Conservation (phyloP, 1,284 basidiomycete species). For the Ustilago loliicola region DNA sequence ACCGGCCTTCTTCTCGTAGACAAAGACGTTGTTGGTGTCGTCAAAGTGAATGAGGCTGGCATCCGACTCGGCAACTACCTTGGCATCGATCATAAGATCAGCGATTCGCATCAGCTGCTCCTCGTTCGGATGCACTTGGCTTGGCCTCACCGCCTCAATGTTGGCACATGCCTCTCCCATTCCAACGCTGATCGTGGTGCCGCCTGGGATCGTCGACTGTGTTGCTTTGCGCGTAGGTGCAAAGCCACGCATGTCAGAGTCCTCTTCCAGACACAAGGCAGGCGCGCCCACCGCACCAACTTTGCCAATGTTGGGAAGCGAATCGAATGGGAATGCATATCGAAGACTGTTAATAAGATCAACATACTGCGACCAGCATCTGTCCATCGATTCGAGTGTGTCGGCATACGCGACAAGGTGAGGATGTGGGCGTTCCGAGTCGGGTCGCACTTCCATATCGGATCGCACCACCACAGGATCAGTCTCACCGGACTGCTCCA, state of each 20-base stretch:
- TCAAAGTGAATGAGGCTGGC: slow-evolving; percentile 61
- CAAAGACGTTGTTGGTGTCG: slow-evolving; percentile 57
- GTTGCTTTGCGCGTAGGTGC: slow-evolving; percentile 79
- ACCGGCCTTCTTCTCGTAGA: slow-evolving; percentile 18
- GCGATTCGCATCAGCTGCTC: slow-evolving; percentile 93
- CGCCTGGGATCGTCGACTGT: slow-evolving; percentile 46
- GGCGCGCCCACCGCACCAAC: slow-evolving; percentile 65
- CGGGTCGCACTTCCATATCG: slow-evolving; percentile 33
- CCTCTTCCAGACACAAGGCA: slow-evolving; percentile 83
- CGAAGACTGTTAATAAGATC: slow-evolving; percentile 79
- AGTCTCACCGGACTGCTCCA: slow-evolving; percentile 35
- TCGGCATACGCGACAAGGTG: slow-evolving; percentile 66
- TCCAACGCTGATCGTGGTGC: slow-evolving; percentile 42
- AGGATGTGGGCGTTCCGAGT: slow-evolving; percentile 25
- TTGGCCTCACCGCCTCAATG: slow-evolving; percentile 36
- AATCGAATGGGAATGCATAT: slow-evolving; percentile 79
- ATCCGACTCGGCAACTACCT: slow-evolving; percentile 76
- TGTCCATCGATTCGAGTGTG: slow-evolving; percentile 58
- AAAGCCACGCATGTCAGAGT: slow-evolving; percentile 89
- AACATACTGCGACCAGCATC: slow-evolving; percentile 81
- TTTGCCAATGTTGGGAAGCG: slow-evolving; percentile 74
- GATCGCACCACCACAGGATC: slow-evolving; percentile 33
- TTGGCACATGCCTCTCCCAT: slow-evolving; percentile 54
- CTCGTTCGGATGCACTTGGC: slow-evolving; percentile 88
- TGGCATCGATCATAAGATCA: slow-evolving; percentile 85